These are phyloP conservation scores for Phytophthora tentaculata DNA, from an alignment of 352 stramenopile genomes.

Conservation along the genomic window DNA sequence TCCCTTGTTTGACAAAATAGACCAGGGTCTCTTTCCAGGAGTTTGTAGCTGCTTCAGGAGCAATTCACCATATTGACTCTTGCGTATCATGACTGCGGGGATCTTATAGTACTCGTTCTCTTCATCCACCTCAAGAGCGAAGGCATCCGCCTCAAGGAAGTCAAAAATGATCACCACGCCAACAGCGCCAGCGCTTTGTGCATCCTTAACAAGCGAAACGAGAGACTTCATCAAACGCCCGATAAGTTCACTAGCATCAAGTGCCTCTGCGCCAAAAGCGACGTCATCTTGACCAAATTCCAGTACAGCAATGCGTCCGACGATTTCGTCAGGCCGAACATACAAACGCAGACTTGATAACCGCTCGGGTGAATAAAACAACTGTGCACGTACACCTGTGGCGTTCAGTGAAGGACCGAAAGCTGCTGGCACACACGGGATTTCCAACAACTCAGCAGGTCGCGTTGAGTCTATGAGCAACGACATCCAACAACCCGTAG, in stretches of 20 bases:
- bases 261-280: slow-evolving; percentile 50
- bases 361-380: slow-evolving; percentile 78
- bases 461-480: slow-evolving; percentile 33
- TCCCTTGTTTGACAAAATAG: slow-evolving; percentile 64
- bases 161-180: slow-evolving; percentile 71
- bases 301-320: slow-evolving; percentile 70
- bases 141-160: slow-evolving; percentile 73
- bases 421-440: slow-evolving; percentile 60
- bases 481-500: slow-evolving; percentile 65
- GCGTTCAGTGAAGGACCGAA: slow-evolving; percentile 56
- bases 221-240: slow-evolving; percentile 67
- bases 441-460: slow-evolving; percentile 47
- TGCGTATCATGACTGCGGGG: slow-evolving; percentile 74
- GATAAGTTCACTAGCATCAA: slow-evolving; percentile 70
- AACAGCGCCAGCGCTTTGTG: slow-evolving; percentile 59
- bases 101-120: slow-evolving; percentile 64
- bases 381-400: slow-evolving; percentile 40
- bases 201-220: slow-evolving; percentile 78
- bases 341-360: slow-evolving; percentile 64
- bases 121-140: slow-evolving; percentile 57
- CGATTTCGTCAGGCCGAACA: slow-evolving; percentile 70
- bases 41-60: slow-evolving; percentile 59
- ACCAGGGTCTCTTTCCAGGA: slow-evolving; percentile 40
- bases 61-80: slow-evolving; percentile 55
- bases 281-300: slow-evolving; percentile 74